These are phyloP conservation scores for Dactylellina cionopaga DNA, from an alignment of 2,329 filamentous ascomycete genomes.

Conservation along the genomic window DNA sequence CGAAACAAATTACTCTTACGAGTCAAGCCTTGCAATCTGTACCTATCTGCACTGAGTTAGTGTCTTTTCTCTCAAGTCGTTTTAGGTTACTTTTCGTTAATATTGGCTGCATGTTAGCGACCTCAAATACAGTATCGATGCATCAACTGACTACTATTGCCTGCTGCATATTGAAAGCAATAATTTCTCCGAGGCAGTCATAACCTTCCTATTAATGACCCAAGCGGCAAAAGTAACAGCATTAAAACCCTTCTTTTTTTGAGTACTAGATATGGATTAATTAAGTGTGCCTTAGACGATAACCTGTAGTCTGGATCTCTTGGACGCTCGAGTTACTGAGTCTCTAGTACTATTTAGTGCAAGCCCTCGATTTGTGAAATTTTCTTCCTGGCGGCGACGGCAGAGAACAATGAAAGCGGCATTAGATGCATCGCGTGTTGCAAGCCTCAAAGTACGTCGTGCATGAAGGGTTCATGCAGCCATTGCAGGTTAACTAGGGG, in stretches of 20 bases:
- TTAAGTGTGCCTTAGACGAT: neutral
- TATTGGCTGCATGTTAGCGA: slow-evolving; percentile 9
- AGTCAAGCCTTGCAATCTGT: neutral
- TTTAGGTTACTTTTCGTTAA: neutral
- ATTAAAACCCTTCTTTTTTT: slow-evolving; percentile 6
- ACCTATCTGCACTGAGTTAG: neutral
- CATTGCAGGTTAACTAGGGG: slow-evolving; percentile 11
- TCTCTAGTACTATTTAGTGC: slow-evolving; percentile 2
- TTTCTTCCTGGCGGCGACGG: slow-evolving; percentile 33
- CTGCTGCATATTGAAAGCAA: slow-evolving; percentile 29
- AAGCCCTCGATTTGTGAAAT: slow-evolving; percentile 22
- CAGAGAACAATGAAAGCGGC: slow-evolving; percentile 28
- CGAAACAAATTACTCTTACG: neutral
- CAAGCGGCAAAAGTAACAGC: slow-evolving; percentile 19
- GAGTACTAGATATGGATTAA: slow-evolving; percentile 9
- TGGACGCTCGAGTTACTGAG: neutral
- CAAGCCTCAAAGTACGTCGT: slow-evolving; percentile 7
- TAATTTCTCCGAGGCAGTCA: slow-evolving; percentile 22
- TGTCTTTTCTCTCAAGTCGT: neutral
- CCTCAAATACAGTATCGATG: neutral
- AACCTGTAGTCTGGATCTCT: slow-evolving; percentile 5
- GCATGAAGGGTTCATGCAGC: slow-evolving; percentile 31
- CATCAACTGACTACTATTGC: slow-evolving; percentile 1
- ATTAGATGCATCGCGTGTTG: slow-evolving; percentile 26
- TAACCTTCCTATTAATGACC: slow-evolving; percentile 17